These are phyloP conservation scores for Mycena kentingensis DNA, from an alignment of 768 basidiomycete genomes.

Conservation along the genomic window DNA sequence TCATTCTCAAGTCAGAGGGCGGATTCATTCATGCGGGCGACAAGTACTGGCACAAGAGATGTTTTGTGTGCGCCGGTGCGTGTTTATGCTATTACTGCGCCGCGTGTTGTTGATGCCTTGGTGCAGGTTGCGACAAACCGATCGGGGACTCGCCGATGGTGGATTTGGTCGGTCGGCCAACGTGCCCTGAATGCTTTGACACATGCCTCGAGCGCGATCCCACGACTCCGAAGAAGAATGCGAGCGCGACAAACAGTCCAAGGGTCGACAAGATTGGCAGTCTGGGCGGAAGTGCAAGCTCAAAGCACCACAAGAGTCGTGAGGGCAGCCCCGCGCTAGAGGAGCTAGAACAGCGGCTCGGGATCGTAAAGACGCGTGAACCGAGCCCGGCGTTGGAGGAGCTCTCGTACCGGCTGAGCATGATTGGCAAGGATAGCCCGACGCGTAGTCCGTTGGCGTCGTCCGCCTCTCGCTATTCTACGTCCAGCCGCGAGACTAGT, in stretches of 20 bases:
- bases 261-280: slow-evolving; percentile 32
- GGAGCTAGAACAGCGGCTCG: slow-evolving; percentile 63
- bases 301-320: slow-evolving; percentile 38
- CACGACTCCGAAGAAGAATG: slow-evolving; percentile 46
- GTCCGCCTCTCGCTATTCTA: slow-evolving; percentile 26
- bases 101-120: not conserved
- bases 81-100: not conserved
- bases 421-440: slow-evolving; percentile 37
- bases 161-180: slow-evolving; percentile 79
- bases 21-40: slow-evolving; percentile 72
- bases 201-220: slow-evolving; percentile 62
- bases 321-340: slow-evolving; percentile 65
- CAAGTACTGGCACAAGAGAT: slow-evolving; percentile 79
- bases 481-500: slow-evolving; percentile 29
- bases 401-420: slow-evolving; percentile 46
- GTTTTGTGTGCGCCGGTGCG: slow-evolving; percentile 61
- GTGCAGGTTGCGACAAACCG: slow-evolving; percentile 63
- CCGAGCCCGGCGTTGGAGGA: slow-evolving; percentile 58
- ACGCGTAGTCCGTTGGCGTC: slow-evolving; percentile 30
- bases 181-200: slow-evolving; percentile 81
- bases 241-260: slow-evolving; percentile 33
- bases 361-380: slow-evolving; percentile 55
- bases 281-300: too few relatives aligned
- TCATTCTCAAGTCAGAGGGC: slow-evolving; percentile 76
- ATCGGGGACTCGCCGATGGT: slow-evolving; percentile 79